These are phyloP conservation scores for Eimeria brunetti DNA, from an alignment of 169 alveolate genomes.

Conservation along the genomic window DNA sequence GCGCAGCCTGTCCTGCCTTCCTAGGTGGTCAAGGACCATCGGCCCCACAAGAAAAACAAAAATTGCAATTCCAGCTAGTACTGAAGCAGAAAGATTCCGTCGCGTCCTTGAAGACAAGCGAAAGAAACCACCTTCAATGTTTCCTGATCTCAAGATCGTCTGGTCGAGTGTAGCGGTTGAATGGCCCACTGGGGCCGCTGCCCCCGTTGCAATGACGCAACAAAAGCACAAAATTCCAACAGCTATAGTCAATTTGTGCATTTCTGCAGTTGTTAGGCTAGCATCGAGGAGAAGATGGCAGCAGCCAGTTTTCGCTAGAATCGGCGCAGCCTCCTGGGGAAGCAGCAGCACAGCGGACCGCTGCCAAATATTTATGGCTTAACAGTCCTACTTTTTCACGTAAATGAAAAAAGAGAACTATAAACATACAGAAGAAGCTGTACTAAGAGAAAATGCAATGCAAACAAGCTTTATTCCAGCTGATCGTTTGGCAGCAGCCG, in stretches of 20 bases:
- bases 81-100: not conserved
- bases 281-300: not conserved
- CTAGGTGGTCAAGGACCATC: not conserved
- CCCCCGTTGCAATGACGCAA: conserved; percentile 12
- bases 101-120: not conserved
- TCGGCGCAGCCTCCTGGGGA: not conserved
- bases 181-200: conserved; percentile 24
- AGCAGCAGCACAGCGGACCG: not conserved
- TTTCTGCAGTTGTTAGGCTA: not conserved
- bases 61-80: not conserved
- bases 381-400: not conserved
- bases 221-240: not conserved
- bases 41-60: conserved; percentile 31
- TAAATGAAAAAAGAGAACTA: not conserved
- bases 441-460: not conserved
- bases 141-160: not conserved
- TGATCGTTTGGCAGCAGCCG: not conserved
- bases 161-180: not conserved
- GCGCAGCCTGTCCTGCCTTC: not conserved
- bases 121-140: conserved; percentile 39
- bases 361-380: not conserved
- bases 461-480: not conserved
- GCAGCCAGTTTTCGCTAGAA: not conserved
- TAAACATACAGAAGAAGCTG: not conserved
- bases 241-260: not conserved